These are phyloP conservation scores for Piromyces finnis DNA, from an alignment of 192 early-diverging fungal species.

Conservation along the genomic window DNA sequence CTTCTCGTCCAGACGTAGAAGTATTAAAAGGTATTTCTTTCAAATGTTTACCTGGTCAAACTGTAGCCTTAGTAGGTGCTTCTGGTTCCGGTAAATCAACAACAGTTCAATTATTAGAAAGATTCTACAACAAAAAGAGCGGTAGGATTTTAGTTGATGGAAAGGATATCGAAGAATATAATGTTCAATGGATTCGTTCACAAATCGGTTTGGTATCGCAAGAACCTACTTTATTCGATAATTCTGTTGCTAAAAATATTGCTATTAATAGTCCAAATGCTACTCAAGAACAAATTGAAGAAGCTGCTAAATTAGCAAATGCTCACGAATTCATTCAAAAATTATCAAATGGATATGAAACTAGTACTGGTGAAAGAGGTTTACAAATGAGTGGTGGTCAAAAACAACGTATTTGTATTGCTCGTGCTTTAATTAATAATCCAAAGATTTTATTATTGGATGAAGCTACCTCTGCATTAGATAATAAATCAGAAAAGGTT, in stretches of 20 bases:
- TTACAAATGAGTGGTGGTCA: too few species aligned
- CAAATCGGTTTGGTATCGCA: constrained; percentile 81
- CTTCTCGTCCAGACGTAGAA: constrained; percentile 59
- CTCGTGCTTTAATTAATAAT: too few species aligned
- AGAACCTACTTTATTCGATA: constrained; percentile 39
- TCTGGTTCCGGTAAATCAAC: constrained; percentile 80
- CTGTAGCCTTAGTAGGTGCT: constrained; percentile 76
- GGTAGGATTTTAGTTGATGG: constrained; percentile 57
- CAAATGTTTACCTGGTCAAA: constrained; percentile 49
- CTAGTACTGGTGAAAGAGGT: neutral
- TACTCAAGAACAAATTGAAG: constrained; percentile 22
- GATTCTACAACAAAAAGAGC: constrained; percentile 54
- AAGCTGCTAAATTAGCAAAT: constrained; percentile 48
- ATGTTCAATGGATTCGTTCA: constrained; percentile 63
- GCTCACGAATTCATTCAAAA: constrained; percentile 56
- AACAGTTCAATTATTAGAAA: constrained; percentile 60
- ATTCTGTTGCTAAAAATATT: constrained; percentile 21
- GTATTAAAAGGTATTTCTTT: constrained; percentile 51
- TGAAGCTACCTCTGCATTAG: too few species aligned
- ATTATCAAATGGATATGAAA: constrained; percentile 20
- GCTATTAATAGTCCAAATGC: neutral
- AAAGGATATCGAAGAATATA: constrained; percentile 49
- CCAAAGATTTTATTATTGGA: too few species aligned
- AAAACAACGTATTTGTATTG: too few species aligned
- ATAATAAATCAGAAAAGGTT: neutral